Base-by-base conservation (phyloP, 208 protist species). In the Wallacemonas collosoma region DNA sequence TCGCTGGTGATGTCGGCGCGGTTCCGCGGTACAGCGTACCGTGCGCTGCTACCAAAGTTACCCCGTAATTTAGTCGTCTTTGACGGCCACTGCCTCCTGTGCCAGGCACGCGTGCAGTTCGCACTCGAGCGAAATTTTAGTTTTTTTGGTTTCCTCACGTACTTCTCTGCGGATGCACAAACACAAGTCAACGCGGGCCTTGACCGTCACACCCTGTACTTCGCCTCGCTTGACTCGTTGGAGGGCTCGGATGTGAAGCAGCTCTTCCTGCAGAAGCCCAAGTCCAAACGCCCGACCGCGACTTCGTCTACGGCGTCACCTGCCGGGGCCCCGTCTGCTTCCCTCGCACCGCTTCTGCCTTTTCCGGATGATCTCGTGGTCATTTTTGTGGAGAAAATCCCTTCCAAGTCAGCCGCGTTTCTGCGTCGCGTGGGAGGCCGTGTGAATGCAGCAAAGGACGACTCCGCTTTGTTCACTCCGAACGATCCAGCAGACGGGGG, bases 71-170 rank as follows among this genome's bases (percentile, higher is more conserved):
- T 96, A 7, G 71, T 94, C 0, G 75, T 91, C 14, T 94, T 96
- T 61, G 91, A 96, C 68, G 91, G 88, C 0, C 86, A 93, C 72
- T 96, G 91, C 71, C 65, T 86, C 14, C 50, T 94, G 51, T 92
- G 82, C 60, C 91, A 94, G 72, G 81, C 84, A 1, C 80, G 88
- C 15, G 83, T 89, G 9, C 84, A 79, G 40, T 92, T 88, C 69
- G 87, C 90, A 6, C 36, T 96, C 51, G 91, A 91, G 79, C 84
- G 91, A 50, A 96, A 96, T 76, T 96, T 95, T 50, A 91, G 80
- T 60, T 95, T 85, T 70, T 95, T 92, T 68, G 76, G 76, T 35
- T 74, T 91, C 60, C 64, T 82, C 26, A 75, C 72, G 43, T 87
- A 82, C 58, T 63, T 79, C 35, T 48, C 62, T 26, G 77, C 73